A percentile compares a stretch with the other conserved stretches of the same genome.
phyloP scores from a whole-genome alignment of 192 early-diverging fungal species.

The Geranomyces variabilis region DNA sequence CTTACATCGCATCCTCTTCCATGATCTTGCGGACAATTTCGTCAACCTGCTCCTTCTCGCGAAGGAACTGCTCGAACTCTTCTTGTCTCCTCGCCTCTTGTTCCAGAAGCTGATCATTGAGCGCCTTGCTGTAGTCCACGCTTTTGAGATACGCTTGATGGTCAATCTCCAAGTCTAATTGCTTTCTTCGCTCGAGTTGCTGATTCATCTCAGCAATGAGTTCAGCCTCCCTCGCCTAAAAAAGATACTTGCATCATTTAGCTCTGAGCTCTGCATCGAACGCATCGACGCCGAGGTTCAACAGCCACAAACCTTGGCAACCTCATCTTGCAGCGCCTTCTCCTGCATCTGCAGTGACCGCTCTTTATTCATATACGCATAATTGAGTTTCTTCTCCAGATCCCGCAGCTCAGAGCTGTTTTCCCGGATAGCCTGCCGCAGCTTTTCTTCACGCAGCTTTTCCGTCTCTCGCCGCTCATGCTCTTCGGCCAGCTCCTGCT shows the following conservation, averaged over 20 bases:
- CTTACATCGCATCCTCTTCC: conserved; percentile 58
- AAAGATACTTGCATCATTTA: background rate
- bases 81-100: conserved; percentile 45
- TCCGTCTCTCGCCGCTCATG: conserved; percentile 39
- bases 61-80: conserved; percentile 60
- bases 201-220: conserved; percentile 46
- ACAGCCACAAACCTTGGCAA: conserved; percentile 6
- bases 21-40: conserved; percentile 55
- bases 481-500: conserved; percentile 44
- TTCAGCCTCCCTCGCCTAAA: conserved; percentile 35
- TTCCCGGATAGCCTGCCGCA: conserved; percentile 57
- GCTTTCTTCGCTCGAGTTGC: conserved; percentile 39
- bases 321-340: conserved; percentile 42
- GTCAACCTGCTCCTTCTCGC: conserved; percentile 67
- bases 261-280: background rate
- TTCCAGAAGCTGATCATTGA: conserved; percentile 57
- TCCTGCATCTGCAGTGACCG: conserved; percentile 58
- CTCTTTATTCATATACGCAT: conserved; percentile 69
- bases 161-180: conserved; percentile 48
- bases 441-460: conserved; percentile 53
- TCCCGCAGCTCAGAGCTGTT: conserved; percentile 60
- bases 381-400: conserved; percentile 63
- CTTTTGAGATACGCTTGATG: conserved; percentile 42
- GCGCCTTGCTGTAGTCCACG: conserved; percentile 48
- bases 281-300: too few relatives aligned